Evolutionary conservation across 805 yeast species (phyloP), one percentile per base, ranked within the genome.

Genomic region (Ogataea paradorogensis): DNA sequence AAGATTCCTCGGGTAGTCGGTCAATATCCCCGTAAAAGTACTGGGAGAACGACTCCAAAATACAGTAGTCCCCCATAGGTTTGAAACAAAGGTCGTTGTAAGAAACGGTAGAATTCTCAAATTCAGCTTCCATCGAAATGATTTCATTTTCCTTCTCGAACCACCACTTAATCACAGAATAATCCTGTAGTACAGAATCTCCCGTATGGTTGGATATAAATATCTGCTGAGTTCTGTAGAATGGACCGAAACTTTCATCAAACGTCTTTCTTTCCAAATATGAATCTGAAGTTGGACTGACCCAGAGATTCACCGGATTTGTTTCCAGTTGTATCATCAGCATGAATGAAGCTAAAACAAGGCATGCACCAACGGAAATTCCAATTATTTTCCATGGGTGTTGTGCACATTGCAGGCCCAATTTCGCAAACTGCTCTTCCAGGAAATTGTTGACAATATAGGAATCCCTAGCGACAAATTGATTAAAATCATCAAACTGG

Each of bases 281-380:
- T 9, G 89, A 88, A 3, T 76, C 78, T 8, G 93, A 84, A 15
- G 66, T 55, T 3, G 90, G 80, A 49, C 93, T 82, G 0, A 93
- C 98, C 99, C 99, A 91, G 22, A 91, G 66, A 46, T 82, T 78
- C 3, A 84, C 76, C 0, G 99, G 98, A 49, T 85, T 70, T 2
- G 78, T 78, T 56, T 90, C 97, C 20, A 90, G 67, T 31, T 77
- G 61, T 8, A 81, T 68, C 37, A 66, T 60, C 5, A 61, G 51
- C 32, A 78, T 62, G 7, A 85, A 87, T 0, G 73, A 56, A 2
- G 84, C 71, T 11, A 83, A 51, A 0, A 75, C 38, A 1, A 70
- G 45, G 2, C 78, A 63, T 0, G 79, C 36, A 1, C 70, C 16
- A 2, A 70, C 44, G 1, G 80, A 56, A 2, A 65, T n/a, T 0